Base-by-base conservation (phyloP, 805 yeast genomes). In the Jamesozyma spencerorum region DNA sequence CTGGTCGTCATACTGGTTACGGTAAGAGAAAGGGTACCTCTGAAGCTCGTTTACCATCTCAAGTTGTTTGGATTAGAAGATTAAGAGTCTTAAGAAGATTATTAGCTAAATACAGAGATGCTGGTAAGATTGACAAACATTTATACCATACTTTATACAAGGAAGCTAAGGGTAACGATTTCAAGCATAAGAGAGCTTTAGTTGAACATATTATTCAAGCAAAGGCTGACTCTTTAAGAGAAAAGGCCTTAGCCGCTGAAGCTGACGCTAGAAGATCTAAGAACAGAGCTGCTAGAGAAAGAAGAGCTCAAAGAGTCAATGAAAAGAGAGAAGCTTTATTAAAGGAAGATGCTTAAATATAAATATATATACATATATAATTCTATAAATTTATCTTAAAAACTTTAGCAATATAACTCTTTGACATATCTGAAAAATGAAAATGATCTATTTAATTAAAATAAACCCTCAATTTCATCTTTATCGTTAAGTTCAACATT, bases 1-100 rank as follows among this genome's bases (percentile, higher is more conserved):
- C 79, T 65, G 98, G 98, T 76, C 90, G 98, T 78, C 98, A 90
- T 87, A 81, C 82, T 73, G 98, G 98, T 81, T 85, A 79, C 88
- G 98, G 98, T 90, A 90, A 90, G 86, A 87, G 98, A 81, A 92
- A 90, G 85, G 98, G 98, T 90, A 90, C 98, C 74, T 86, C 81
- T 69, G 94, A 90, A 72, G 98, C 98, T 58, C 88, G 98, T 79
- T 85, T 90, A 94, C 92, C 97, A 70, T 72, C 94, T 62, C 88
- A 85, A 73, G 95, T 86, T 60, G 75, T 92, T 66, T 90, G 98
- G 98, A 88, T 92, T 88, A 88, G 98, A 83, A 90, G 97, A 81
- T 84, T 86, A 75, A 85, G 98, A 76, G 98, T 90, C 65, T 83
- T 90, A 72, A 90, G 98, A 80, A 86, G 95, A 71, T 80, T 88